A percentile compares a stretch with the other conserved stretches of the same genome.
Evolutionary conservation across 345 rosid genomes (phyloP).

Genomic region (Durio zibethinus): DNA sequence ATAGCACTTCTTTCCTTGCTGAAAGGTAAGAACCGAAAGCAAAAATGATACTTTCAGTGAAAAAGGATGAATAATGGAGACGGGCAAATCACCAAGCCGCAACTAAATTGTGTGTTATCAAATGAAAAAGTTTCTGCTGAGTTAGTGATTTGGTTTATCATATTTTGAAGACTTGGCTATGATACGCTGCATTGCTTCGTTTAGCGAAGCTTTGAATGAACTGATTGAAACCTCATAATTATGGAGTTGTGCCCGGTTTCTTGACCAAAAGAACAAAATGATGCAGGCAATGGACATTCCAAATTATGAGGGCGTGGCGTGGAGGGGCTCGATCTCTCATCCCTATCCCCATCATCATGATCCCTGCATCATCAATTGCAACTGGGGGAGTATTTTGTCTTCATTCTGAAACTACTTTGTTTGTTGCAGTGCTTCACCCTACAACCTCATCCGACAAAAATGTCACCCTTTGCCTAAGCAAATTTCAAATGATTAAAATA

Average conservation of each 20-base stretch:
- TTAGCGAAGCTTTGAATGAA: not conserved
- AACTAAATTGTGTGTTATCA: not conserved
- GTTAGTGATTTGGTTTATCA: not conserved
- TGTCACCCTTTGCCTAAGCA: not conserved
- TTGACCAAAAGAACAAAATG: not conserved
- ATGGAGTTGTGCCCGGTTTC: not conserved
- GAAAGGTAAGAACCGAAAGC: no score
- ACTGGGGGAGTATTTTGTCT: not conserved
- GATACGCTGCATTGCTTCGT: not conserved
- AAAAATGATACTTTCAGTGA: no score
- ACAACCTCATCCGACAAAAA: not conserved
- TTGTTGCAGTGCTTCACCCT: not conserved
- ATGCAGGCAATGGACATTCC: not conserved
- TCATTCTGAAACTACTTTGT: not conserved
- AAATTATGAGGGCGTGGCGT: not conserved
- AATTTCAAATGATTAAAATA: not conserved
- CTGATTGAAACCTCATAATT: not conserved
- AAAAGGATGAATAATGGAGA: conserved; percentile 1
- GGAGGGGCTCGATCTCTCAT: not conserved
- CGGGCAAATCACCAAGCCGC: not conserved
- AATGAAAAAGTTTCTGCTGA: not conserved
- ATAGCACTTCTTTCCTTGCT: no score
- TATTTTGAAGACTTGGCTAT: not conserved
- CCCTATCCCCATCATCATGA: not conserved
- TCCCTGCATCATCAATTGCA: not conserved